A percentile compares a stretch with the other conserved stretches of the same genome.
phyloP scores from a whole-genome alignment of 2,329 filamentous ascomycete species.

The Pestalotiopsis sp. region DNA sequence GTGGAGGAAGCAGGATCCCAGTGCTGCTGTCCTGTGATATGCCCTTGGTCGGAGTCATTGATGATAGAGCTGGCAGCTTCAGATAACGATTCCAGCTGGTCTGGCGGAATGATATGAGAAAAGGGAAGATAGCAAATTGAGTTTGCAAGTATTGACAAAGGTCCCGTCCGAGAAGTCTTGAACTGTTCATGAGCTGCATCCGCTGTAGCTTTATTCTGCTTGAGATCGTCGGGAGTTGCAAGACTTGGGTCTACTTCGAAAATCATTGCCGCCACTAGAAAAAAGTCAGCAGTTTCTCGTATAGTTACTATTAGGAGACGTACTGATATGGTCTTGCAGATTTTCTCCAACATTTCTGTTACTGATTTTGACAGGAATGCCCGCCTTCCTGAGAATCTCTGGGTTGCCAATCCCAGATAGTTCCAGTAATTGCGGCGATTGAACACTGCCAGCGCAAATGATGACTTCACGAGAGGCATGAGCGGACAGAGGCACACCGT shows the following conservation, averaged over 20 bases:
- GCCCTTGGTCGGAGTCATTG: conserved; percentile 24
- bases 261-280: conserved; percentile 32
- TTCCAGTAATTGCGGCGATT: conserved; percentile 62
- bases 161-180: conserved; percentile 28
- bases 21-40: conserved; percentile 32
- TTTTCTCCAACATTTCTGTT: conserved; percentile 50
- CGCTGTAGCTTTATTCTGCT: conserved; percentile 27
- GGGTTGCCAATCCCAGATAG: conserved; percentile 61
- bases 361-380: conserved; percentile 44
- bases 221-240: conserved; percentile 41
- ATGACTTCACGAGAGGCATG: conserved; percentile 52
- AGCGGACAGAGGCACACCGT: conserved; percentile 35
- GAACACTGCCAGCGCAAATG: conserved; percentile 58
- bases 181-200: conserved; percentile 37
- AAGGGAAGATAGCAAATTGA: conserved; percentile 46
- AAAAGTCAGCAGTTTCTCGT: conserved; percentile 1
- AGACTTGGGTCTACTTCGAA: conserved; percentile 47
- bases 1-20: conserved; percentile 28
- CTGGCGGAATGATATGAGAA: conserved; percentile 31
- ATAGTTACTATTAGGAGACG: conserved; percentile 9
- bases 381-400: conserved; percentile 40
- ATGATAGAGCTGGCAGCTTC: conserved; percentile 23
- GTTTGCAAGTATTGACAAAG: conserved; percentile 40
- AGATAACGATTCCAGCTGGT: conserved; percentile 24
- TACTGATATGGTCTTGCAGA: conserved; percentile 46